These are phyloP conservation scores for Penicillium psychrofluorescens DNA, from an alignment of 495 filamentous ascomycete genomes.

Conservation along the genomic window DNA sequence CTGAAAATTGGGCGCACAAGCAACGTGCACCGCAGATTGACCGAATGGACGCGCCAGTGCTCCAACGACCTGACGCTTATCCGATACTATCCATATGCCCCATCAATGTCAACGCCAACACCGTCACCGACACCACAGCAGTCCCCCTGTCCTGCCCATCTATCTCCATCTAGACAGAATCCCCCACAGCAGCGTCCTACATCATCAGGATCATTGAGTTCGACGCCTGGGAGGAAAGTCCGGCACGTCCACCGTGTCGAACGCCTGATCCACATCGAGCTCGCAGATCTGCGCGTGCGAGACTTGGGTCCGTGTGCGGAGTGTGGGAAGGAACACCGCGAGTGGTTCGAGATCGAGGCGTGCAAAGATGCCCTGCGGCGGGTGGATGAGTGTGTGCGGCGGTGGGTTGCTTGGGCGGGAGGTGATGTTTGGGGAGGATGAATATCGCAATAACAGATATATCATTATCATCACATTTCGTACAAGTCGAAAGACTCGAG, in stretches of 20 bases:
- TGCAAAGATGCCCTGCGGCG: conserved; percentile 57
- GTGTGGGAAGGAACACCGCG: conserved; percentile 83
- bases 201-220: not conserved
- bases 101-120: conserved; percentile 34
- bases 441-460: too few species aligned
- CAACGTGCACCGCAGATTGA: conserved; percentile 85
- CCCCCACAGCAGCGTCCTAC: too few species aligned
- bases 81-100: conserved; percentile 82
- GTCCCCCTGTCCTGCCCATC: conserved; percentile 18
- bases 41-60: conserved; percentile 91
- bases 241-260: conserved; percentile 87
- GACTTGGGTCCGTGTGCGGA: conserved; percentile 63
- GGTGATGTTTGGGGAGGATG: too few species aligned
- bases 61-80: conserved; percentile 79
- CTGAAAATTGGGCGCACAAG: conserved; percentile 88
- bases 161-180: not conserved
- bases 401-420: conserved; percentile 82
- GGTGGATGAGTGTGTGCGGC: conserved; percentile 77
- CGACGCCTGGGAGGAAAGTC: conserved; percentile 55
- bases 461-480: too few species aligned
- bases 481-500: too few species aligned
- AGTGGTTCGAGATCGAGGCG: conserved; percentile 94
- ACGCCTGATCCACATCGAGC: conserved; percentile 82
- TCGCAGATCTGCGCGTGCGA: conserved; percentile 59
- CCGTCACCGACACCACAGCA: conserved; percentile 1